Conservation (phyloP, 306 rosid genomes). For the Ziziphus jujuba region DNA sequence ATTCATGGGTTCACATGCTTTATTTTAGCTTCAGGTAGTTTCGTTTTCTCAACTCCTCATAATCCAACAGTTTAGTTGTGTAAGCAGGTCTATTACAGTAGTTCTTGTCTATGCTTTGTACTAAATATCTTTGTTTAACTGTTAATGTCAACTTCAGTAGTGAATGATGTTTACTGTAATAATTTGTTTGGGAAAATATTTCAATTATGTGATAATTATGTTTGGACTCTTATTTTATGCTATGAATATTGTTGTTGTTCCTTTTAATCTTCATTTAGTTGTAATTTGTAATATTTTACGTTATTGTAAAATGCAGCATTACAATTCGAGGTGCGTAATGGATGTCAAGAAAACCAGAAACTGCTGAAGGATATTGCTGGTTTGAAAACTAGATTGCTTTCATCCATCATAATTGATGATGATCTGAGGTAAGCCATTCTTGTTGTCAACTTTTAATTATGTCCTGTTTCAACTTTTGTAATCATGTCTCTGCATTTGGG, state of each 20-base stretch:
- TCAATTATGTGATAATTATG: too few species aligned
- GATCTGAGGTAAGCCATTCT: slow-evolving; percentile 34
- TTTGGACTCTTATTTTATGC: background rate
- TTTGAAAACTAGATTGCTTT: slow-evolving; percentile 49
- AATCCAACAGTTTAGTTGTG: too few species aligned
- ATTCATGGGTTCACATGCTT: too few species aligned
- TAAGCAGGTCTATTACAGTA: too few species aligned
- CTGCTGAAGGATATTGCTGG: slow-evolving; percentile 54
- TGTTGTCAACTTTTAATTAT: slow-evolving; percentile 7
- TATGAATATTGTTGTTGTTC: background rate
- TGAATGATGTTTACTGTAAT: too few species aligned
- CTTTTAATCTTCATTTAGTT: background rate
- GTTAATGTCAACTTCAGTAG: too few species aligned
- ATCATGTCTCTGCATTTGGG: slow-evolving; percentile 10
- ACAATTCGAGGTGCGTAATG: slow-evolving; percentile 45
- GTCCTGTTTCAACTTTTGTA: slow-evolving; percentile 7
- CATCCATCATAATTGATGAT: slow-evolving; percentile 43
- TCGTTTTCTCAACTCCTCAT: too few species aligned
- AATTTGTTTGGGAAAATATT: too few species aligned
- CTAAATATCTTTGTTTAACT: too few species aligned
- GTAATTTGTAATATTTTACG: background rate
- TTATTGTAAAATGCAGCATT: slow-evolving; percentile 46
- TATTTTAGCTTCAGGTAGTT: too few species aligned
- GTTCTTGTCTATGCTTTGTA: too few species aligned
- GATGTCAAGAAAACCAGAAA: slow-evolving; percentile 54